phyloP scores from a whole-genome alignment of 306 rosid genomes.

The Cicer arietinum region DNA sequence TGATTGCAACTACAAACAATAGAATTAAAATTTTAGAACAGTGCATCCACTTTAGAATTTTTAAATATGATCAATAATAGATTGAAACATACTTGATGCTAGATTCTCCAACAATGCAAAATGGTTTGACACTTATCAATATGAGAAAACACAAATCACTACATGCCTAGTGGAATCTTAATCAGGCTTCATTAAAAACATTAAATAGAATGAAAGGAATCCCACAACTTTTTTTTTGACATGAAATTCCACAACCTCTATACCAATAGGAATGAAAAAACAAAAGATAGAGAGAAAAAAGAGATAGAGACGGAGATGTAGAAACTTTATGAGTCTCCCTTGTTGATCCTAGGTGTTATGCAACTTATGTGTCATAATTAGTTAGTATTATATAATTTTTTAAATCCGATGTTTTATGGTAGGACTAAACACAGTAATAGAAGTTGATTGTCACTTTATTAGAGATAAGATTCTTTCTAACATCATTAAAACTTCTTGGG shows the following conservation, averaged over 20 bases:
- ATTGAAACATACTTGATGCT: neutral
- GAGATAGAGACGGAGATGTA: neutral
- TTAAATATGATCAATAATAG: conserved; percentile 25
- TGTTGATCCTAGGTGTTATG: too few species aligned
- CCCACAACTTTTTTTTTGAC: conserved; percentile 2
- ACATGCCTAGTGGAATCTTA: conserved; percentile 51
- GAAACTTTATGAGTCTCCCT: conserved; percentile 34
- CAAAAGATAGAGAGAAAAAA: neutral
- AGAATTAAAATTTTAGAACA: neutral
- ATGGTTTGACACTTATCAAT: neutral
- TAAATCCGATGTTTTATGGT: too few species aligned
- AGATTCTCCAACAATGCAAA: conserved; percentile 10
- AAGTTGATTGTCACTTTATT: neutral
- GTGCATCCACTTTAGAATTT: neutral
- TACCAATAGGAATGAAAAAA: neutral
- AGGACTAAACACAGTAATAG: neutral
- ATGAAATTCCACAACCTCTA: conserved; percentile 10
- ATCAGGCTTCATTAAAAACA: conserved; percentile 41
- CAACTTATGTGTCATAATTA: too few species aligned
- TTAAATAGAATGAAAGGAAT: neutral
- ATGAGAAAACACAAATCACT: conserved; percentile 30
- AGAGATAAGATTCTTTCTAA: neutral
- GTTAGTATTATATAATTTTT: too few species aligned
- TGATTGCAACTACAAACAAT: conserved; percentile 11
- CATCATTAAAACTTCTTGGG: conserved; percentile 55